These are phyloP conservation scores for Rubus idaeus DNA, from an alignment of 306 rosid genomes.

Conservation along the genomic window DNA sequence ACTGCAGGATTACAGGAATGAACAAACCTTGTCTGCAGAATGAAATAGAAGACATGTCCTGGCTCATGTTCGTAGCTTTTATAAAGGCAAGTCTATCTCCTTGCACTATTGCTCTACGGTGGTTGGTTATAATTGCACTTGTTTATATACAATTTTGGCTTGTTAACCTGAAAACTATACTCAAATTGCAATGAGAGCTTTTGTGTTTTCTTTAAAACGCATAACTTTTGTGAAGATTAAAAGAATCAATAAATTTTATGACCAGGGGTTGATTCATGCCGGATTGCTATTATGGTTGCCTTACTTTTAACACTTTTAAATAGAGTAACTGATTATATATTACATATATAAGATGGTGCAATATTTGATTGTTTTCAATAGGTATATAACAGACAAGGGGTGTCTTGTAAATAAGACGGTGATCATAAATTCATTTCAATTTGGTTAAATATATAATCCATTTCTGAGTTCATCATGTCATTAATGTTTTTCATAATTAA, in stretches of 20 bases:
- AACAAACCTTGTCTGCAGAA: conserved; percentile 26
- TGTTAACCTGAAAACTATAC: not conserved
- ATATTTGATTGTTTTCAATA: not conserved
- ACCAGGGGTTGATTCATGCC: too few relatives aligned
- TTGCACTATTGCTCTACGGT: not conserved
- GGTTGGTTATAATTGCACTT: conserved; percentile 28
- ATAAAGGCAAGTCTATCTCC: conserved; percentile 34
- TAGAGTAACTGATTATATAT: not conserved
- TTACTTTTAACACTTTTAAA: not conserved
- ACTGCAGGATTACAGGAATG: conserved; percentile 24
- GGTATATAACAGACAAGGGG: not conserved
- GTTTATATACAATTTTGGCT: not conserved
- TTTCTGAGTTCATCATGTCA: not conserved
- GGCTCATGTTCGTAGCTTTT: conserved; percentile 42
- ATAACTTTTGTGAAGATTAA: not conserved
- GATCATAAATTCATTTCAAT: not conserved
- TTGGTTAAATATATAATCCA: not conserved
- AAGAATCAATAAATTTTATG: not conserved
- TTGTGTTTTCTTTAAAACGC: not conserved
- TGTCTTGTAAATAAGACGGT: not conserved
- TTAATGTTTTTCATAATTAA: not conserved
- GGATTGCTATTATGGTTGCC: not conserved
- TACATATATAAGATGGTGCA: not conserved
- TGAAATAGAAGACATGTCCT: conserved; percentile 28
- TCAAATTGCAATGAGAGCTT: not conserved